A percentile compares a stretch with the other conserved stretches of the same genome.
Conservation (phyloP, 1,139 yeast genomes). For the Pichiaceae sp. region DNA sequence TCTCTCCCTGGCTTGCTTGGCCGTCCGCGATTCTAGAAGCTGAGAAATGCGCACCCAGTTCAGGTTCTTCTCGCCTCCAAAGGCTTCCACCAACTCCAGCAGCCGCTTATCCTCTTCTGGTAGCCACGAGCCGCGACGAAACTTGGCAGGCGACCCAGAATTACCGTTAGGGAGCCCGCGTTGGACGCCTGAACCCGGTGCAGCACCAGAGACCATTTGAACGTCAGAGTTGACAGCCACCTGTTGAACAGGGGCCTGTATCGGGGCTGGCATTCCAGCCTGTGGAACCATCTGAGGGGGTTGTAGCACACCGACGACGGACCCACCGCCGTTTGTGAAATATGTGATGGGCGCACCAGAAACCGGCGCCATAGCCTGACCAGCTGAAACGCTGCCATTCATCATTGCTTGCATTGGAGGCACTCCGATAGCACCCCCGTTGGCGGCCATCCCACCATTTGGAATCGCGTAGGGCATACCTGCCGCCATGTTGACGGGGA, state of each 20-base stretch:
- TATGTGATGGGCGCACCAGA: background rate
- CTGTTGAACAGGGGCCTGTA: no score
- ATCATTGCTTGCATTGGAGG: background rate
- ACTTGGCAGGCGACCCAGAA: no score
- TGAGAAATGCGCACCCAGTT: constrained; percentile 87
- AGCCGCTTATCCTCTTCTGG: constrained; percentile 74
- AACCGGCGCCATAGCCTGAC: background rate
- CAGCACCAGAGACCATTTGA: background rate
- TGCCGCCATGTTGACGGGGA: background rate
- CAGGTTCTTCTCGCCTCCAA: constrained; percentile 57
- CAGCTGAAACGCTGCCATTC: background rate
- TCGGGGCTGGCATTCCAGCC: no score
- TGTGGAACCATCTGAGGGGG: no score
- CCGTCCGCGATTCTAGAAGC: constrained; percentile 67
- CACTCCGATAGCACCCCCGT: background rate
- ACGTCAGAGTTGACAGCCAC: no score
- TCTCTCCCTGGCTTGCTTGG: constrained; percentile 88
- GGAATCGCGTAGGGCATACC: background rate
- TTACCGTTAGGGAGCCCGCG: no score
- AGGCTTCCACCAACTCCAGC: constrained; percentile 57
- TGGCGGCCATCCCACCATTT: no score
- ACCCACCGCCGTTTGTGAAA: background rate
- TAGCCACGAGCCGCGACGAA: constrained; percentile 78
- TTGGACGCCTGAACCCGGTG: background rate
- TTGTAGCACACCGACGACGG: background rate